Evolutionary conservation across 2,329 filamentous ascomycete species (phyloP).

Genomic region (Venturia nashicola): DNA sequence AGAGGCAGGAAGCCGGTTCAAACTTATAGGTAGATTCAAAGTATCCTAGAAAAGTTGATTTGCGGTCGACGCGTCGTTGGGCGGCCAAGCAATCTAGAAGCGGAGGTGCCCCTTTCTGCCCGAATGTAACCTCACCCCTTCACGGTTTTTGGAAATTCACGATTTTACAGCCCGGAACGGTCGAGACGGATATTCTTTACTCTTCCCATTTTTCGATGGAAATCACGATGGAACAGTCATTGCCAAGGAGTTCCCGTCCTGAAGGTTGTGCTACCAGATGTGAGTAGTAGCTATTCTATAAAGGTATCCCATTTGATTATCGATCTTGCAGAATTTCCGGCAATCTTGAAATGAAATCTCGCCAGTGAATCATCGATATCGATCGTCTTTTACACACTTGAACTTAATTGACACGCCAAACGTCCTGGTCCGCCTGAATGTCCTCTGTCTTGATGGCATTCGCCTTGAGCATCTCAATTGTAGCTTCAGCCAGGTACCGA

Average conservation of each 20-base stretch:
- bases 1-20: no score
- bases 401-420: not conserved
- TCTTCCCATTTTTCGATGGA: not conserved
- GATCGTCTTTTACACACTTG: not conserved
- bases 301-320: not conserved
- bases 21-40: no score
- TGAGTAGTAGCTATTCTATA: not conserved
- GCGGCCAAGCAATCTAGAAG: not conserved
- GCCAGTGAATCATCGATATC: not conserved
- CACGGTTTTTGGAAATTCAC: not conserved
- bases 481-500: not conserved
- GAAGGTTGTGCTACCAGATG: no score
- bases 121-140: not conserved
- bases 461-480: not conserved
- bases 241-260: no score
- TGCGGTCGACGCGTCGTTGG: not conserved
- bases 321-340: not conserved
- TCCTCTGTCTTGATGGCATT: not conserved
- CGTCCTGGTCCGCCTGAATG: not conserved
- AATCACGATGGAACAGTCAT: not conserved
- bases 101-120: not conserved
- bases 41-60: conserved; percentile 43
- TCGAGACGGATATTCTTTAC: no score
- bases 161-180: no score
- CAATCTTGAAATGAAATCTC: not conserved